Evolutionary conservation across 257 asterid species (phyloP).

Genomic region (Lithospermum erythrorhizon): DNA sequence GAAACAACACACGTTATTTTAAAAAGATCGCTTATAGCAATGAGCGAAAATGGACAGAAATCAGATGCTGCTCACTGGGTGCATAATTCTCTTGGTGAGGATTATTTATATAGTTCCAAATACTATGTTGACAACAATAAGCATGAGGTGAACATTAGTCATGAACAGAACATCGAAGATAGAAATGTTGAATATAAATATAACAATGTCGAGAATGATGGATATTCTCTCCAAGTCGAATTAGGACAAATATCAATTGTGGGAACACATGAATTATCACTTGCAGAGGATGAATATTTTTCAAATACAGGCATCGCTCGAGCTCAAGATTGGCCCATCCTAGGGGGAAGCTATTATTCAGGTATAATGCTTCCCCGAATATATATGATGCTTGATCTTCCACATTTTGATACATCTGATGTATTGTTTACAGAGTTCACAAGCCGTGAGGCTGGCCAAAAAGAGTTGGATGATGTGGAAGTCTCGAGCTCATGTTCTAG

Average conservation of each 20-base stretch:
- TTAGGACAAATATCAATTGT: conserved; percentile 43
- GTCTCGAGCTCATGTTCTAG: conserved; percentile 53
- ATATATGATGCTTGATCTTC: conserved; percentile 6
- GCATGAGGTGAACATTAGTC: conserved; percentile 58
- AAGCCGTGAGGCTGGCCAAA: conserved; percentile 36
- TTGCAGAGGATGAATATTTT: conserved; percentile 29
- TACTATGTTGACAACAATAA: conserved; percentile 64
- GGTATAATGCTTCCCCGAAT: conserved; percentile 26
- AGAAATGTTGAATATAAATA: conserved; percentile 20
- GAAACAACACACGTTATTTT: conserved; percentile 4
- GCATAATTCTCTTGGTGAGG: conserved; percentile 39
- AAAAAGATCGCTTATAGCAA: conserved; percentile 10
- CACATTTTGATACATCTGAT: background rate
- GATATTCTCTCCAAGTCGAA: conserved; percentile 56
- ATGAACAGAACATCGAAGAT: conserved; percentile 46
- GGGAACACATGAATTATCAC: conserved; percentile 43
- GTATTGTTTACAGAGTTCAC: conserved; percentile 17
- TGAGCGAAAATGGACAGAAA: conserved; percentile 54
- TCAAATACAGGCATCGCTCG: conserved; percentile 28
- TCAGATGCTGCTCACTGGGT: conserved; percentile 57
- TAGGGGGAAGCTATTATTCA: conserved; percentile 37
- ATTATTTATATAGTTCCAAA: conserved; percentile 54
- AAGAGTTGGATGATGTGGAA: conserved; percentile 43
- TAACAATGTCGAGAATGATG: conserved; percentile 40
- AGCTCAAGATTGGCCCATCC: conserved; percentile 43